These are phyloP conservation scores for Schizopora paradoxa DNA, from an alignment of 1,284 basidiomycete species.

Conservation along the genomic window DNA sequence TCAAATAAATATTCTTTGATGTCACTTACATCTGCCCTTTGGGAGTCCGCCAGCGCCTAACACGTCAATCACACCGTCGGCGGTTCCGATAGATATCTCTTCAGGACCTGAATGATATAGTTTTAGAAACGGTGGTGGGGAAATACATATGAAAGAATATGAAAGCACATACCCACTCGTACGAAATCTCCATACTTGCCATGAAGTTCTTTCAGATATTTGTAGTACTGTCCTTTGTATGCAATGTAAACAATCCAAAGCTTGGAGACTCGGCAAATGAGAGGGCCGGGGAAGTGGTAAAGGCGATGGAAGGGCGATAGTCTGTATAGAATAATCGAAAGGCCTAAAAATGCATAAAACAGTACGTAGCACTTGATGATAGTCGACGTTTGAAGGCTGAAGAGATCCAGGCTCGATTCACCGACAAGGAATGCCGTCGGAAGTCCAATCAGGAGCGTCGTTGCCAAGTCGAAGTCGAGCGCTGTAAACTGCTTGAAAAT, in stretches of 20 bases:
- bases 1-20: too few relatives aligned
- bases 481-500: too few relatives aligned
- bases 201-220: slow-evolving; percentile 17
- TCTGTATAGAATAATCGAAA: too few relatives aligned
- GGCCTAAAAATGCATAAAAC: too few relatives aligned
- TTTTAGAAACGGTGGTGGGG: too few relatives aligned
- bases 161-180: slow-evolving; percentile 19
- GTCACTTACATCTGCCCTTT: slow-evolving; percentile 27
- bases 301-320: slow-evolving; percentile 25
- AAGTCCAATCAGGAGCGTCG: too few relatives aligned
- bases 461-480: too few relatives aligned
- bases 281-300: slow-evolving; percentile 22
- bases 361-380: too few relatives aligned
- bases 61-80: slow-evolving; percentile 26
- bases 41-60: slow-evolving; percentile 30
- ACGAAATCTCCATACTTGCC: slow-evolving; percentile 19
- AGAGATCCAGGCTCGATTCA: too few relatives aligned
- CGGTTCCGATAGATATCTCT: slow-evolving; percentile 30
- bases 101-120: slow-evolving; percentile 32
- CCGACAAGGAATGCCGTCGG: too few relatives aligned
- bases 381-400: too few relatives aligned
- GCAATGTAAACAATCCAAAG: slow-evolving; percentile 17
- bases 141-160: neutral
- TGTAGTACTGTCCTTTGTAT: slow-evolving; percentile 14
- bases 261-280: slow-evolving; percentile 19